phyloP scores from a whole-genome alignment of 169 alveolate species.

The Eimeria praecox region DNA sequence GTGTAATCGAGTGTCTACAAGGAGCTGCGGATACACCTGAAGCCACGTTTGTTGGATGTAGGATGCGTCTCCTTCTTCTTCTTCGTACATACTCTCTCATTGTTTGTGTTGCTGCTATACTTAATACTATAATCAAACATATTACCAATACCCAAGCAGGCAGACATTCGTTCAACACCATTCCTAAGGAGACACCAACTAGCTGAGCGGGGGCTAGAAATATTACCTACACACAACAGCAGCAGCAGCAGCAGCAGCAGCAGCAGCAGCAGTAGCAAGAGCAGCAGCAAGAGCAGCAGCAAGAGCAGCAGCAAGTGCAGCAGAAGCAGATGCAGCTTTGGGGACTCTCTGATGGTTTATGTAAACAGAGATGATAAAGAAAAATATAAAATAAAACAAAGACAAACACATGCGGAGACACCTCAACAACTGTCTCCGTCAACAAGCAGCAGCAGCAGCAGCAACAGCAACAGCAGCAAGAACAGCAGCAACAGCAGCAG shows the following conservation, averaged over 20 bases:
- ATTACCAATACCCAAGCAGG: constrained; percentile 78
- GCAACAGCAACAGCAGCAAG: not conserved
- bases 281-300: not conserved
- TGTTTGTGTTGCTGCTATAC: not conserved
- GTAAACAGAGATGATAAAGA: too few species aligned
- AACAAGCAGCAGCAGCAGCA: not conserved
- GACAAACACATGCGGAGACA: too few species aligned
- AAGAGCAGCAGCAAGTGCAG: too few species aligned
- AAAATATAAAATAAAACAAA: too few species aligned
- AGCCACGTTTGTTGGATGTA: too few species aligned
- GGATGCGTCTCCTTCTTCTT: not conserved
- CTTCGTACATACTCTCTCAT: not conserved
- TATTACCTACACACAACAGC: constrained; percentile 37
- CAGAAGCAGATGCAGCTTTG: too few species aligned
- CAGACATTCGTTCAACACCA: constrained; percentile 50
- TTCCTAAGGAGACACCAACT: constrained; percentile 78
- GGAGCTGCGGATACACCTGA: not conserved
- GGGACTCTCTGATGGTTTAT: too few species aligned
- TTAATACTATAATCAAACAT: constrained; percentile 14
- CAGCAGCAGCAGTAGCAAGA: not conserved
- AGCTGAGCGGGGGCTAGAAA: constrained; percentile 81
- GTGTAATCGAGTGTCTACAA: not conserved
- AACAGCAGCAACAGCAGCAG: not conserved
- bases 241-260: not conserved
- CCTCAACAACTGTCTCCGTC: too few species aligned